A percentile compares a stretch with the other conserved stretches of the same genome.
phyloP scores from a whole-genome alignment of 306 rosid species.

The Sechiopsis laciniata region DNA sequence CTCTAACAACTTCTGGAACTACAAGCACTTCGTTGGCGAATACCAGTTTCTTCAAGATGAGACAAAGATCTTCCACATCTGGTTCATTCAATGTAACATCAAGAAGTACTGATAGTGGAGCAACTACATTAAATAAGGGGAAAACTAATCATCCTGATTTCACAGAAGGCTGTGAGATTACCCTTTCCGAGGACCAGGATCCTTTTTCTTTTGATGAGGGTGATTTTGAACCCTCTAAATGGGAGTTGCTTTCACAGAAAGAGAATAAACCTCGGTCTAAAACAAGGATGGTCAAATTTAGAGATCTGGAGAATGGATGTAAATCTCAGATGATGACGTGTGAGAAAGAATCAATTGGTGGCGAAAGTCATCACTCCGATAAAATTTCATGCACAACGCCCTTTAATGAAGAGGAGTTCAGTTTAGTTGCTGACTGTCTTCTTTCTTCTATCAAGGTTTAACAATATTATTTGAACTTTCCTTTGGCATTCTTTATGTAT shows the following conservation, averaged over 20 bases:
- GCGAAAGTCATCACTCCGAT: slow-evolving; percentile 34
- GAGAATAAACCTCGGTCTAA: slow-evolving; percentile 35
- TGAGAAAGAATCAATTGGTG: slow-evolving; percentile 45
- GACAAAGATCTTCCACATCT: slow-evolving; percentile 53
- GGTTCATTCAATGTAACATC: slow-evolving; percentile 60
- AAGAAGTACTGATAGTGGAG: slow-evolving; percentile 37
- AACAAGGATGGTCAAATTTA: slow-evolving; percentile 27
- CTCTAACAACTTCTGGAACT: slow-evolving; percentile 50
- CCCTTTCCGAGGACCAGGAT: slow-evolving; percentile 56
- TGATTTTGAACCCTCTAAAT: slow-evolving; percentile 74
- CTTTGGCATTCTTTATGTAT: background rate
- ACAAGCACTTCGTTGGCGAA: slow-evolving; percentile 59
- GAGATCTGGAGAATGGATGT: slow-evolving; percentile 46
- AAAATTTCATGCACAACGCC: slow-evolving; percentile 36
- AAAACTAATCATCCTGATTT: slow-evolving; percentile 30
- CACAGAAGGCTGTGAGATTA: slow-evolving; percentile 31
- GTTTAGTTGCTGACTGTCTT: slow-evolving; percentile 74
- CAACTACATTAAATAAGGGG: slow-evolving; percentile 33
- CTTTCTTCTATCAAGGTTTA: slow-evolving; percentile 73
- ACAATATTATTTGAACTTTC: background rate
- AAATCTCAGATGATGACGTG: slow-evolving; percentile 43
- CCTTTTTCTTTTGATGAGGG: slow-evolving; percentile 97
- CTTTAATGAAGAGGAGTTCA: slow-evolving; percentile 42
- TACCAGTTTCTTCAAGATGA: slow-evolving; percentile 47
- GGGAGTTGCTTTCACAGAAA: slow-evolving; percentile 82